Conservation (phyloP, 2,329 filamentous ascomycete species). For the Dactylellina cionopaga region DNA sequence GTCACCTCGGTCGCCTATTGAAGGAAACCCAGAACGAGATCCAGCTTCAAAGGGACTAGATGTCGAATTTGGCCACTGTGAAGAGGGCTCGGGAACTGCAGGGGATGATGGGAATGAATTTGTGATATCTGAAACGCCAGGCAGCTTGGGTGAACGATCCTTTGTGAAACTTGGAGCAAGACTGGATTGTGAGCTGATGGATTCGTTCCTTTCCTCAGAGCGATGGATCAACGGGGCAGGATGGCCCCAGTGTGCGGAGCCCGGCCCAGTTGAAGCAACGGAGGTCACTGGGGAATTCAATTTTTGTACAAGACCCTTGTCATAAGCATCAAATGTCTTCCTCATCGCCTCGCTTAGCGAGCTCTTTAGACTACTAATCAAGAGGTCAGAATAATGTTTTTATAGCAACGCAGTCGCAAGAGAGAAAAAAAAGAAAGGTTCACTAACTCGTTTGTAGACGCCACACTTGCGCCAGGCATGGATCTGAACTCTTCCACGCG, state of each 20-base stretch:
- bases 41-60: slow-evolving; percentile 34
- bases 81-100: slow-evolving; percentile 38
- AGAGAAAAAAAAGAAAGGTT: not conserved
- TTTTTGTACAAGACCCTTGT: slow-evolving; percentile 48
- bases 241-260: slow-evolving; percentile 27
- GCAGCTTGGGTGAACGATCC: slow-evolving; percentile 47
- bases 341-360: slow-evolving; percentile 49
- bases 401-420: no score
- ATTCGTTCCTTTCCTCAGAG: slow-evolving; percentile 41
- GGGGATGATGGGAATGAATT: slow-evolving; percentile 41
- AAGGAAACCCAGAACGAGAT: slow-evolving; percentile 25
- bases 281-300: slow-evolving; percentile 45
- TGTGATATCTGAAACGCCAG: slow-evolving; percentile 43
- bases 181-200: slow-evolving; percentile 46
- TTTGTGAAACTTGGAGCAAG: slow-evolving; percentile 37
- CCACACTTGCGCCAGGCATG: slow-evolving; percentile 20
- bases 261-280: slow-evolving; percentile 27
- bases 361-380: slow-evolving; percentile 39
- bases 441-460: slow-evolving; percentile 47
- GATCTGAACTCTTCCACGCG: slow-evolving; percentile 37
- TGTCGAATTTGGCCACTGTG: slow-evolving; percentile 42
- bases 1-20: slow-evolving; percentile 34
- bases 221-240: slow-evolving; percentile 36
- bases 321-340: slow-evolving; percentile 50
- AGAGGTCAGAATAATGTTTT: slow-evolving; percentile 14